phyloP scores from a whole-genome alignment of 192 early-diverging fungal genomes.

The Linnemannia zychae region DNA sequence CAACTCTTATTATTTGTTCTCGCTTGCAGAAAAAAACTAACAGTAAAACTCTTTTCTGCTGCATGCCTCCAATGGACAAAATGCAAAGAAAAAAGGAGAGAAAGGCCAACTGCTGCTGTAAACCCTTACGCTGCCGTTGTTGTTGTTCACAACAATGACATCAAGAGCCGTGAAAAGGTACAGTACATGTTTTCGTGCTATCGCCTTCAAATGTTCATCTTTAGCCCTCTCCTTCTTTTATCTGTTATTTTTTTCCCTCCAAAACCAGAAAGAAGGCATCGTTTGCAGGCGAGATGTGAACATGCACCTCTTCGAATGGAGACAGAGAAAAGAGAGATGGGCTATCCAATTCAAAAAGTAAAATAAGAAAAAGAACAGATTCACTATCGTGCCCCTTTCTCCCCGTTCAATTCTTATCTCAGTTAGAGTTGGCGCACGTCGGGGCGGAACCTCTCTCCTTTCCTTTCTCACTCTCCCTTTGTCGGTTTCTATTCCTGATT shows the following conservation, averaged over 20 bases:
- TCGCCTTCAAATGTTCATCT: not conserved
- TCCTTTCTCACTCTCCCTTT: not conserved
- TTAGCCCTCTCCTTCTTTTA: not conserved
- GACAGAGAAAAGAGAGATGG: not conserved
- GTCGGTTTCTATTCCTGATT: not conserved
- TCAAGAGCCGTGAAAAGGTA: too few relatives aligned
- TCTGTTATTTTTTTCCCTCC: not conserved
- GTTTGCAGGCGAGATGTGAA: not conserved
- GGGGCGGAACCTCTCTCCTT: not conserved
- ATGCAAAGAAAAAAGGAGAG: not conserved
- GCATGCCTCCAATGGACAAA: not conserved
- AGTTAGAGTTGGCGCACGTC: slow-evolving; percentile 19
- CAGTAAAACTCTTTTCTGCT: not conserved
- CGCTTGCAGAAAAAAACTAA: not conserved
- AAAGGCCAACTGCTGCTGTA: not conserved
- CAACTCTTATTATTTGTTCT: not conserved
- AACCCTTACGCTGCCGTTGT: not conserved
- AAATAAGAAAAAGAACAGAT: not conserved
- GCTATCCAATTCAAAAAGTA: not conserved
- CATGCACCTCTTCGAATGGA: not conserved
- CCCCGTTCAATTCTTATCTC: slow-evolving; percentile 34
- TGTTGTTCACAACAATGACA: not conserved
- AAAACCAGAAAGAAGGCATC: not conserved
- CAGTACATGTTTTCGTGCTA: not conserved
- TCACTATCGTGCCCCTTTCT: not conserved